Conservation (phyloP, 805 yeast genomes). For the Lachancea cidri region DNA sequence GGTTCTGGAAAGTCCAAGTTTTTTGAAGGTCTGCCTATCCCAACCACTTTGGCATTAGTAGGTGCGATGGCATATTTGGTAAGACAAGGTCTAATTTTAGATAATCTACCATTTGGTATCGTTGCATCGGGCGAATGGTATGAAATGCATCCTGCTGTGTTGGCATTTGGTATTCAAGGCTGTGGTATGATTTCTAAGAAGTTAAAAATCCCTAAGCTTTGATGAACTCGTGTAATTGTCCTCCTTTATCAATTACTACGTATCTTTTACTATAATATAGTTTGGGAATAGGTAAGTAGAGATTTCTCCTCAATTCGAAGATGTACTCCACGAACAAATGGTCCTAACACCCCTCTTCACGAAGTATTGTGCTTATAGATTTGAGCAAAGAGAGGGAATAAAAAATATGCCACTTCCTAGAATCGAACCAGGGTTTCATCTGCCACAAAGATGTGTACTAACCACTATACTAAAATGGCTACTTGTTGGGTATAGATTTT, state of each 20-base stretch:
- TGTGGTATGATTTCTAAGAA: conserved; percentile 89
- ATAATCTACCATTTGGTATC: conserved; percentile 62
- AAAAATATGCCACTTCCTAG: conserved; percentile 35
- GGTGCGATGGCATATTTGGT: conserved; percentile 65
- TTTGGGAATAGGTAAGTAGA: neutral
- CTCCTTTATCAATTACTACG: too few relatives aligned
- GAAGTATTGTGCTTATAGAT: neutral
- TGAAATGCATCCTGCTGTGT: conserved; percentile 71
- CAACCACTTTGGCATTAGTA: conserved; percentile 76
- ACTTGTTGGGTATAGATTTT: neutral
- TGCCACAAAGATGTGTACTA: conserved; percentile 40
- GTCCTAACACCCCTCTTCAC: too few relatives aligned
- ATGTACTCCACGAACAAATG: too few relatives aligned
- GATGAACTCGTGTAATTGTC: conserved; percentile 1
- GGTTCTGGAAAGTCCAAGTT: conserved; percentile 78
- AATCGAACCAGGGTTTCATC: conserved; percentile 40
- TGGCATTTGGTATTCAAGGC: conserved; percentile 71
- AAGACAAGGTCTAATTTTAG: conserved; percentile 42
- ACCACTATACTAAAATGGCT: conserved; percentile 40
- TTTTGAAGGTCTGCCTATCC: conserved; percentile 96
- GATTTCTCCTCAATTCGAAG: neutral
- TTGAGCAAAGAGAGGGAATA: neutral
- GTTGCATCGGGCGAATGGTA: conserved; percentile 47
- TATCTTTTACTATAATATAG: neutral
- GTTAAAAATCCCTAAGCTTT: conserved; percentile 83